Conservation (phyloP, 331 rosid species). For the Spiraea crenata region DNA sequence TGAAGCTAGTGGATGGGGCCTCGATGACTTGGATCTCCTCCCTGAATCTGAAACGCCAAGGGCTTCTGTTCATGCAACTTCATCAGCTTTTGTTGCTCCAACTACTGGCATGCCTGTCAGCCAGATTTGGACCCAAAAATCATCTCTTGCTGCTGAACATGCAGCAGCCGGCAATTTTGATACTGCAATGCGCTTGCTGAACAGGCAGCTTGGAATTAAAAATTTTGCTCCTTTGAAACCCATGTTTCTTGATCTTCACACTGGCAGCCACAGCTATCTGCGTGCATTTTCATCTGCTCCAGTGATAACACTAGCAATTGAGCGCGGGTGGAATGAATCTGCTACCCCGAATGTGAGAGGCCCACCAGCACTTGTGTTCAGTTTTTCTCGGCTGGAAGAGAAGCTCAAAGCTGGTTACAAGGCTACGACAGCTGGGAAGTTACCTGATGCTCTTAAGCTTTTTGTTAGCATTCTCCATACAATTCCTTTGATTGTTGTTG, state of each 20-base stretch:
- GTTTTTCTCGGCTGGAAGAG: constrained; percentile 78
- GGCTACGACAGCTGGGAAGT: constrained; percentile 80
- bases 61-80: constrained; percentile 52
- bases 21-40: constrained; percentile 87
- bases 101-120: constrained; percentile 92
- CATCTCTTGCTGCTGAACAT: constrained; percentile 98
- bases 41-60: constrained; percentile 85
- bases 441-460: constrained; percentile 67
- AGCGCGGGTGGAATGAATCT: constrained; percentile 86
- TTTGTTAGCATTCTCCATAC: constrained; percentile 75
- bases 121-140: constrained; percentile 90
- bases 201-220: constrained; percentile 84
- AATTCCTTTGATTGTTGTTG: constrained; percentile 83
- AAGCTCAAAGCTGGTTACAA: constrained; percentile 88
- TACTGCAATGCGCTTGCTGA: constrained; percentile 87
- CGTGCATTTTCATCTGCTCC: constrained; percentile 81
- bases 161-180: constrained; percentile 96
- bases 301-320: constrained; percentile 70
- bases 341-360: constrained; percentile 80
- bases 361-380: constrained; percentile 77
- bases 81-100: constrained; percentile 74
- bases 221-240: constrained; percentile 75
- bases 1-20: constrained; percentile 93
- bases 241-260: constrained; percentile 76
- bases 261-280: constrained; percentile 77